These are phyloP conservation scores for Haberlea rhodopensis DNA, from an alignment of 257 asterid species.

Conservation along the genomic window DNA sequence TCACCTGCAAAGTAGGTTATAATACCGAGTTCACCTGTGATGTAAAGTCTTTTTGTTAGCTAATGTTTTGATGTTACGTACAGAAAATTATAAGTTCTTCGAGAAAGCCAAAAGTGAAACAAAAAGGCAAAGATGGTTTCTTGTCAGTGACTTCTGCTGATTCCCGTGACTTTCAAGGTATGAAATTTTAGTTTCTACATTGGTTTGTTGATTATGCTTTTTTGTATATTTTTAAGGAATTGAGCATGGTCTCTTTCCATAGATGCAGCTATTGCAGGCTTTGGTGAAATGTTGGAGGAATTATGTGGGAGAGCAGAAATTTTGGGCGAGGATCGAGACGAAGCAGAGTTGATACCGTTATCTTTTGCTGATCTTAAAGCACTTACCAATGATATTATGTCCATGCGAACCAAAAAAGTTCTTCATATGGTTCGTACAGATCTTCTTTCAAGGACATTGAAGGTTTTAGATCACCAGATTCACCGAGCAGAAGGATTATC, in stretches of 20 bases:
- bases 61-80: conserved; percentile 28
- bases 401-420: conserved; percentile 60
- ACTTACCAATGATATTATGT: conserved; percentile 73
- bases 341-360: conserved; percentile 76
- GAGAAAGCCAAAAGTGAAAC: conserved; percentile 69
- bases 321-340: conserved; percentile 76
- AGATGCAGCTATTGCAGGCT: conserved; percentile 68
- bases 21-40: conserved; percentile 18
- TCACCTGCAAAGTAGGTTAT: conserved; percentile 24
- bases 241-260: conserved; percentile 30
- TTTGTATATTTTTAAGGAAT: conserved; percentile 22
- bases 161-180: conserved; percentile 75
- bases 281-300: conserved; percentile 75
- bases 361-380: conserved; percentile 67
- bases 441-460: conserved; percentile 65
- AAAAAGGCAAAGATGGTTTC: conserved; percentile 55
- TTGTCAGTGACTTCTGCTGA: conserved; percentile 50
- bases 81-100: conserved; percentile 74
- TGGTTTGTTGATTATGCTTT: conserved; percentile 14
- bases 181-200: conserved; percentile 18
- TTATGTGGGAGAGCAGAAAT: conserved; percentile 69
- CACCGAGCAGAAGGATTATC: conserved; percentile 97
- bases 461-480: conserved; percentile 86
- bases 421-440: conserved; percentile 74
- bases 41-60: conserved; percentile 23